A percentile compares a stretch with the other conserved stretches of the same genome.
phyloP scores from a whole-genome alignment of 1,139 yeast species.

The Casaregolazyma lundiana region DNA sequence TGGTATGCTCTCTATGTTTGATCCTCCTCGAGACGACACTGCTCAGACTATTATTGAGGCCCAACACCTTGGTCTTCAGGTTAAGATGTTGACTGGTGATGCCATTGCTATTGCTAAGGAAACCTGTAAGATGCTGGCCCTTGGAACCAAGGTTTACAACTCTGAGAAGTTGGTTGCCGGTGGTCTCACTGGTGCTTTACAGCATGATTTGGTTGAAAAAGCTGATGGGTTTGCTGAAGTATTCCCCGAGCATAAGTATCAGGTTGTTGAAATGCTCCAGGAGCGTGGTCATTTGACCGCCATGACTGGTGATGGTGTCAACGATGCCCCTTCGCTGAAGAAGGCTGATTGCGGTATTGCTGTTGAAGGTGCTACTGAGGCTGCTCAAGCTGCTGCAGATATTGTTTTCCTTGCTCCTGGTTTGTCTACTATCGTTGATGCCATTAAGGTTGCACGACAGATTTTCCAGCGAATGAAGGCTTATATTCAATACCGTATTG shows the following conservation, averaged over 20 bases:
- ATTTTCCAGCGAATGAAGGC: slow-evolving; percentile 82
- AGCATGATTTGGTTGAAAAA: slow-evolving; percentile 91
- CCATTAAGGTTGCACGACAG: slow-evolving; percentile 72
- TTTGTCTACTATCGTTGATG: slow-evolving; percentile 73
- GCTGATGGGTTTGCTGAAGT: slow-evolving; percentile 89
- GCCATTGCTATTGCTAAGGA: slow-evolving; percentile 99
- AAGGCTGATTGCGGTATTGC: slow-evolving; percentile 81
- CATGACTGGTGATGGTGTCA: slow-evolving; percentile 81
- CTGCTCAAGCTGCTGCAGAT: slow-evolving; percentile 77
- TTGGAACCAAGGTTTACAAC: slow-evolving; percentile 95
- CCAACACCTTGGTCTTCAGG: slow-evolving; percentile 87
- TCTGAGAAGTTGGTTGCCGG: slow-evolving; percentile 96
- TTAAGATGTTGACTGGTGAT: slow-evolving; percentile 98
- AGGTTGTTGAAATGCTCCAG: slow-evolving; percentile 72
- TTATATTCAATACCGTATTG: slow-evolving; percentile 75
- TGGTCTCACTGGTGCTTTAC: slow-evolving; percentile 93
- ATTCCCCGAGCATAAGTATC: slow-evolving; percentile 78
- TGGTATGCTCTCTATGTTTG: slow-evolving; percentile 99
- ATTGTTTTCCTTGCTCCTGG: slow-evolving; percentile 77
- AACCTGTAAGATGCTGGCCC: slow-evolving; percentile 96
- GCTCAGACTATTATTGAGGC: slow-evolving; percentile 95
- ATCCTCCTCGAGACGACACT: slow-evolving; percentile 98
- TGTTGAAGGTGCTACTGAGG: slow-evolving; percentile 78
- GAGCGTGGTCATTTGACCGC: slow-evolving; percentile 74
- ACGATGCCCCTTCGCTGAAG: slow-evolving; percentile 75